These are phyloP conservation scores for Apiospora saccharicola DNA, from an alignment of 2,329 filamentous ascomycete genomes.

Conservation along the genomic window DNA sequence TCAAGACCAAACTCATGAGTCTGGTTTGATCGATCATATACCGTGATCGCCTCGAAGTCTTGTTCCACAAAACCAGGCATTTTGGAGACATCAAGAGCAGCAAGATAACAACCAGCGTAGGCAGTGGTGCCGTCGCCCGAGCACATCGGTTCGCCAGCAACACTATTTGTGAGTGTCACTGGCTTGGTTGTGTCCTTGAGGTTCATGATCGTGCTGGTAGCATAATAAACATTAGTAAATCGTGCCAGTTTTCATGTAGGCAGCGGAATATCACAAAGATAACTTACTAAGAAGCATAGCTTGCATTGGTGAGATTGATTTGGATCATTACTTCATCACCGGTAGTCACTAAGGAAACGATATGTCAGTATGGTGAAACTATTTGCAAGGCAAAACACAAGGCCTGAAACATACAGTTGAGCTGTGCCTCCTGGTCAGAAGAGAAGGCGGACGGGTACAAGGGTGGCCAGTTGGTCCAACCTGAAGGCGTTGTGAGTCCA, in stretches of 20 bases:
- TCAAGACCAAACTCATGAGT: slow-evolving; percentile 13
- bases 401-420: neutral
- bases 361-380: neutral
- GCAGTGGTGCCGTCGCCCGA: neutral
- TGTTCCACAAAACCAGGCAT: neutral
- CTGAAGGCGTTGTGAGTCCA: neutral
- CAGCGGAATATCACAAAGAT: neutral
- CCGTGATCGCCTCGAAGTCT: neutral
- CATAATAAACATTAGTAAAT: neutral
- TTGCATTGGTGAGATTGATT: neutral
- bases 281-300: neutral
- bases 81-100: neutral
- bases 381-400: neutral
- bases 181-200: neutral
- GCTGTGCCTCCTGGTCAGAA: neutral
- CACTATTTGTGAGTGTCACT: neutral
- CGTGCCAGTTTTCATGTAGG: neutral
- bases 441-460: neutral
- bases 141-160: neutral
- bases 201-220: neutral
- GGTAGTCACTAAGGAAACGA: neutral
- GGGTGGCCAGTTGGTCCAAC: neutral
- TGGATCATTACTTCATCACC: neutral
- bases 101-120: neutral
- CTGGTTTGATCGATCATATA: neutral